phyloP scores from a whole-genome alignment of 2,329 filamentous ascomycete genomes.

The Fusarium sp. region DNA sequence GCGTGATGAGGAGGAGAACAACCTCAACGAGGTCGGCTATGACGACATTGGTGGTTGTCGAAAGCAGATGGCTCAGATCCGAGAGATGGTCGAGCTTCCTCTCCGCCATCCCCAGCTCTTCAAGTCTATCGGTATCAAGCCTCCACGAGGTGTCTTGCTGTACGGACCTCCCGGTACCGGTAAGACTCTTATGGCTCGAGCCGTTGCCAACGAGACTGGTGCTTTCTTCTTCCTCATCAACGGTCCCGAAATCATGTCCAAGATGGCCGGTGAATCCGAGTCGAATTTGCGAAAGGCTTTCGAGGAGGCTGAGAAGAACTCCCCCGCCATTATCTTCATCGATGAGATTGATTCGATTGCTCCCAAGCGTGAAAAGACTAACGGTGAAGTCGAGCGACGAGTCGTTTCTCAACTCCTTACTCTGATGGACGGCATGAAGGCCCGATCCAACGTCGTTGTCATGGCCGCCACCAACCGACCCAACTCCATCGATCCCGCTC shows the following conservation, averaged over 20 bases:
- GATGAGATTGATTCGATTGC: conserved; percentile 99
- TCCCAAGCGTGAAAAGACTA: conserved; percentile 99
- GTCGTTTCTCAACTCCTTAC: conserved; percentile 97
- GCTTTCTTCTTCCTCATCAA: conserved; percentile 99
- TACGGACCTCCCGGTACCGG: conserved; percentile 97
- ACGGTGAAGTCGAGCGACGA: conserved; percentile 97
- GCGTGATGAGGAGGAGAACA: conserved; percentile 98
- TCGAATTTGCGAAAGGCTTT: conserved; percentile 99
- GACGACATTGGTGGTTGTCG: conserved; percentile 99
- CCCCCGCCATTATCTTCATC: conserved; percentile 98
- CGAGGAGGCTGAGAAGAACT: conserved; percentile 99
- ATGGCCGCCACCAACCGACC: conserved; percentile 99
- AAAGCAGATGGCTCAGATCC: conserved; percentile 99
- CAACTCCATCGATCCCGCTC: conserved; percentile 97
- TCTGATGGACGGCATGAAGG: conserved; percentile 99
- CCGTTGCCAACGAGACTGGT: conserved; percentile 98
- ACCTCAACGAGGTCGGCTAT: conserved; percentile 98
- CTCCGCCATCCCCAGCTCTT: conserved; percentile 97
- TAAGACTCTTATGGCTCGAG: conserved; percentile 99
- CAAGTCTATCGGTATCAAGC: conserved; percentile 99
- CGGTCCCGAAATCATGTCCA: conserved; percentile 99
- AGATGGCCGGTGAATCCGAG: conserved; percentile 99
- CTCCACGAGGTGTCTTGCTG: conserved; percentile 95
- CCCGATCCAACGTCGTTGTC: conserved; percentile 96
- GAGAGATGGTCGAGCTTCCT: conserved; percentile 97